Conservation (phyloP, 768 basidiomycete species). For the Tephrocybe sp. region DNA sequence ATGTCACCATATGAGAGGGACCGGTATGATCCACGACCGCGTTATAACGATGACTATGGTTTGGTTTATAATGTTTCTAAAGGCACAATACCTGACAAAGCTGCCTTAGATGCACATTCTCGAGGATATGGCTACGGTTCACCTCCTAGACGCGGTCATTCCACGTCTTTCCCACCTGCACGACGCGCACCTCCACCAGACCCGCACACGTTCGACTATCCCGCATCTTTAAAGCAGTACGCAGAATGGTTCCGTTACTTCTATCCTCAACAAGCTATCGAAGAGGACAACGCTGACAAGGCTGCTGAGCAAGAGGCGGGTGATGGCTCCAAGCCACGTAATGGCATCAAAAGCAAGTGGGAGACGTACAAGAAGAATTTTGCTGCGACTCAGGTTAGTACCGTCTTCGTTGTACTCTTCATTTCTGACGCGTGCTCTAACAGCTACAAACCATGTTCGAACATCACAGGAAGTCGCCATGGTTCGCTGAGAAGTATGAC, state of each 20-base stretch:
- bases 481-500: constrained; percentile 97
- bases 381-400: constrained; percentile 80
- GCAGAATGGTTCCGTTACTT: constrained; percentile 86
- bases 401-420: constrained; percentile 18
- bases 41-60: constrained; percentile 85
- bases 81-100: constrained; percentile 13
- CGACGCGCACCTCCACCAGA: constrained; percentile 67
- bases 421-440: constrained; percentile 32
- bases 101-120: constrained; percentile 58
- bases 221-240: constrained; percentile 79
- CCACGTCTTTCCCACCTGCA: constrained; percentile 42
- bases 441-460: constrained; percentile 97
- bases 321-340: constrained; percentile 79
- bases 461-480: constrained; percentile 91
- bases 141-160: constrained; percentile 63
- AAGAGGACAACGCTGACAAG: constrained; percentile 84
- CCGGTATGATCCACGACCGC: constrained; percentile 78
- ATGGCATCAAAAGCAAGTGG: constrained; percentile 82
- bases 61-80: constrained; percentile 23
- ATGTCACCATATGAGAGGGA: constrained; percentile 82
- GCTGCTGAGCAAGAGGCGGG: constrained; percentile 82
- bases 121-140: constrained; percentile 59
- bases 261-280: constrained; percentile 72
- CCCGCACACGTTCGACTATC: constrained; percentile 80
- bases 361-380: constrained; percentile 96